A percentile compares a stretch with the other conserved stretches of the same genome.
Conservation (phyloP, 2,329 filamentous ascomycete species). For the Colletotrichum higginsianum region DNA sequence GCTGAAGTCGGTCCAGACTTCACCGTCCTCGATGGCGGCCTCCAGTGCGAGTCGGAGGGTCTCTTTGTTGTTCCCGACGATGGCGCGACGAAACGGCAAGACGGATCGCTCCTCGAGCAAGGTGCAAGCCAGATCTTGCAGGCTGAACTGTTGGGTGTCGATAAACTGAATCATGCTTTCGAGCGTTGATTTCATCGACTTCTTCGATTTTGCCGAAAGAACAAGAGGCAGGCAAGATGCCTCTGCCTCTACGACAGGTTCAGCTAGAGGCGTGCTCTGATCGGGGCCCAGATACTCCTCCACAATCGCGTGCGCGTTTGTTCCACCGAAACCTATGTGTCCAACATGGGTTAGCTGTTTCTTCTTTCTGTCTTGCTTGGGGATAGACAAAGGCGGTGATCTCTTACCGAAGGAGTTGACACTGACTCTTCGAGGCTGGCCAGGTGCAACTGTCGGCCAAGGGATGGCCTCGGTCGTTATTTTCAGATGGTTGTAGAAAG, state of each 20-base stretch:
- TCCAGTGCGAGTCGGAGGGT: not conserved
- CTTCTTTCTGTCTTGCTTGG: no score
- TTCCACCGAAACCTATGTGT: slow-evolving; percentile 23
- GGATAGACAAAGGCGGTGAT: not conserved
- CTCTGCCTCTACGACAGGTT: not conserved
- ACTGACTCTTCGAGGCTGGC: not conserved
- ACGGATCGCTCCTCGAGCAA: not conserved
- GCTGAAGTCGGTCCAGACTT: not conserved
- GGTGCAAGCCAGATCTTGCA: slow-evolving; percentile 15
- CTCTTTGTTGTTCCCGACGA: not conserved
- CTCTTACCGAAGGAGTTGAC: slow-evolving; percentile 1
- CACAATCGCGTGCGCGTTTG: slow-evolving; percentile 22
- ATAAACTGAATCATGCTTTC: slow-evolving; percentile 7
- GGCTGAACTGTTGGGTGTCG: not conserved
- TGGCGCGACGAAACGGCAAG: not conserved
- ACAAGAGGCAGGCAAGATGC: slow-evolving; percentile 13
- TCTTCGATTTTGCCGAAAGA: slow-evolving; percentile 13
- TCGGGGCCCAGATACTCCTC: not conserved
- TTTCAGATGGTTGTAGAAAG: slow-evolving; percentile 36
- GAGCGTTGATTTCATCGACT: not conserved
- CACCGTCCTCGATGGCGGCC: not conserved
- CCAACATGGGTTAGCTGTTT: no score
- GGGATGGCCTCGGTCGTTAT: not conserved
- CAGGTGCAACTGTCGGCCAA: not conserved
- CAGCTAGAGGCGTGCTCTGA: not conserved